A percentile compares a stretch with the other conserved stretches of the same genome.
These are phyloP conservation scores for Colletotrichum magnum DNA, from an alignment of 2,329 filamentous ascomycete genomes.

Conservation along the genomic window DNA sequence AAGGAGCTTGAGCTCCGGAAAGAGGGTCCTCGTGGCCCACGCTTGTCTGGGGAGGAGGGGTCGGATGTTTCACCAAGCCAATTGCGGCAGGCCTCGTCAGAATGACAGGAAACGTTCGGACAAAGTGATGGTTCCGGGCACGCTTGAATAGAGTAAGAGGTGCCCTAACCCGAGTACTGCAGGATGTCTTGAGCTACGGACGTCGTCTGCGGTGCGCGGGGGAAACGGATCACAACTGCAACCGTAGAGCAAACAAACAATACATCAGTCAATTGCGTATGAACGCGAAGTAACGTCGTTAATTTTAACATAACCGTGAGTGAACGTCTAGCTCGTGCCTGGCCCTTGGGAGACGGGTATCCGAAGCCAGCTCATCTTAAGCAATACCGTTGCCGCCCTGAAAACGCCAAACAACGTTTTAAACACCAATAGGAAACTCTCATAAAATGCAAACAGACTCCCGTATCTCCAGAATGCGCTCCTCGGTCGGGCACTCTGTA, in stretches of 20 bases:
- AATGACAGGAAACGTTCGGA: slow-evolving; percentile 9
- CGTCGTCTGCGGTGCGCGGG: too few species aligned
- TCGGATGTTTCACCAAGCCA: slow-evolving; percentile 32
- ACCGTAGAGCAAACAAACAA: neutral
- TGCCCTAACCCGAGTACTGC: too few species aligned
- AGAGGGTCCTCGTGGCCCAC: slow-evolving; percentile 1
- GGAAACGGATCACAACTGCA: neutral
- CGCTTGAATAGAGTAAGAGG: neutral
- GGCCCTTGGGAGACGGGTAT: slow-evolving; percentile 37
- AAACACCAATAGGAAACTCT: neutral
- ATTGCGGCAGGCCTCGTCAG: slow-evolving; percentile 12
- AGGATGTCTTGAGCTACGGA: too few species aligned
- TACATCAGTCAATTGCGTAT: neutral
- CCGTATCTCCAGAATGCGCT: slow-evolving; percentile 7
- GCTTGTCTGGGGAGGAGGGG: slow-evolving; percentile 35
- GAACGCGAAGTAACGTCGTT: neutral
- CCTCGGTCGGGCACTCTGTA: slow-evolving; percentile 2
- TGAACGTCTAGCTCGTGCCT: slow-evolving; percentile 38
- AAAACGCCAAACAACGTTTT: slow-evolving; percentile 25
- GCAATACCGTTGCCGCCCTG: slow-evolving; percentile 1
- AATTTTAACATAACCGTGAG: slow-evolving; percentile 22
- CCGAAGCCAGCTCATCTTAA: slow-evolving; percentile 31
- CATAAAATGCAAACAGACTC: slow-evolving; percentile 22
- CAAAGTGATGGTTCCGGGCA: neutral
- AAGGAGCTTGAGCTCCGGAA: slow-evolving; percentile 17